Base-by-base conservation (phyloP, 306 rosid species). In the Quillaja saponaria region DNA sequence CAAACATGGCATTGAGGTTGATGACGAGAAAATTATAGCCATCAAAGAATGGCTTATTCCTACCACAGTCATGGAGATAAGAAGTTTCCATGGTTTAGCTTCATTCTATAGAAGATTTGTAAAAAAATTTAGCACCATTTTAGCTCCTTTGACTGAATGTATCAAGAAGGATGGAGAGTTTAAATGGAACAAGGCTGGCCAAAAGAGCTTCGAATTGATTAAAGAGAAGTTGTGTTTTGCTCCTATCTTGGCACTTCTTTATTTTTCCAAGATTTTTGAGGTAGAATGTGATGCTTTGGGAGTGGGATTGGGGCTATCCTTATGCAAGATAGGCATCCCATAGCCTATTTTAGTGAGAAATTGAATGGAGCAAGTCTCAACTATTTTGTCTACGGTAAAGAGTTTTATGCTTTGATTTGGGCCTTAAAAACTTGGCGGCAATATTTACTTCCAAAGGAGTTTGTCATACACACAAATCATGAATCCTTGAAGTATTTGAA, bases 51-150 rank as follows among this genome's bases (percentile, higher is more conserved):
- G 44, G 64, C 55, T 40, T 10, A 14, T 17, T 0, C 64, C 8
- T 1, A 53, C 0, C 4, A 14, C 40, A 1, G 13, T 4, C 16
- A 13, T 0, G 1, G 28, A 62, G 31, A 4, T 25, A 25, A 25
- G 31, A 25, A 25, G 31, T 25, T 25, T 25, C 31, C 31, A 25
- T 25, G 3, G 35, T 62, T 34, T 70, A 12, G 69, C 61, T 0
- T 61, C 35, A 10, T 71, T 62, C 6, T 54, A 54, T 38, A 18
- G 37, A 8, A 35, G 46, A 0, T 61, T 63, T 10, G 63, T 62
- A 2, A 16, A 7, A 10, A 18, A 54, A 3, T 37, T 62, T 13
- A 53, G 45, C 21, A 11, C 58, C 25, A 17, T 31, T 71, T 25
- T 25, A 25, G 31, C 31, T 25, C 31, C 31, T 25, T 25, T 25